A percentile compares a stretch with the other conserved stretches of the same genome.
Evolutionary conservation across 2,329 filamentous ascomycete species (phyloP).

Genomic region (Nakataea oryzae): DNA sequence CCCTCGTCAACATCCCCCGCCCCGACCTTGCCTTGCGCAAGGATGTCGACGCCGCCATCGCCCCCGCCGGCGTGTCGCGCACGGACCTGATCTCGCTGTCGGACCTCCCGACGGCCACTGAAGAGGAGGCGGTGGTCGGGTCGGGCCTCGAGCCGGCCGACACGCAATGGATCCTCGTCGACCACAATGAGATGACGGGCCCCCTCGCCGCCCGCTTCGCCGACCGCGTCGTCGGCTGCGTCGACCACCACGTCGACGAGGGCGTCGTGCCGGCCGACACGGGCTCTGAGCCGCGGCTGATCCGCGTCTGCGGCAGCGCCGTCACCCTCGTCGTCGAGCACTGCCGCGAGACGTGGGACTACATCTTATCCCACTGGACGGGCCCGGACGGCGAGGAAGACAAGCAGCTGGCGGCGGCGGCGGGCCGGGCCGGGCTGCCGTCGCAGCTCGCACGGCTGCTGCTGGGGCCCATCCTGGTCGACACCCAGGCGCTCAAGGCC

Average conservation of each 20-base stretch:
- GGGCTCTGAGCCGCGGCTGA: conserved; percentile 42
- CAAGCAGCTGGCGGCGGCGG: conserved; percentile 26
- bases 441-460: conserved; percentile 55
- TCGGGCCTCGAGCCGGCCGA: conserved; percentile 34
- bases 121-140: conserved; percentile 10
- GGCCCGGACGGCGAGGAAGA: conserved; percentile 21
- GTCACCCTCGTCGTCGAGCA: conserved; percentile 57
- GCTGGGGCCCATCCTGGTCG: conserved; percentile 61
- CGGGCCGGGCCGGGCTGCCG: neutral
- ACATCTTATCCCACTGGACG: conserved; percentile 26
- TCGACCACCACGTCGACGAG: conserved; percentile 77
- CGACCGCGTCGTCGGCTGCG: conserved; percentile 51
- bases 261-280: conserved; percentile 32
- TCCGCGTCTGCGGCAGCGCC: conserved; percentile 63
- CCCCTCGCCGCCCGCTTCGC: conserved; percentile 32
- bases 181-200: conserved; percentile 67
- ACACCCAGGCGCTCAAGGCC: conserved; percentile 55
- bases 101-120: conserved; percentile 26
- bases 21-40: conserved; percentile 61
- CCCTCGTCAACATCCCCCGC: conserved; percentile 60
- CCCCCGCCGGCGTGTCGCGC: conserved; percentile 44
- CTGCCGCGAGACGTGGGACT: conserved; percentile 46
- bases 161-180: conserved; percentile 64
- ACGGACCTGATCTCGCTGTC: conserved; percentile 54
- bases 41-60: conserved; percentile 58